Evolutionary conservation across 2,329 filamentous ascomycete genomes (phyloP).

Genomic region (Rosellinia necatrix): DNA sequence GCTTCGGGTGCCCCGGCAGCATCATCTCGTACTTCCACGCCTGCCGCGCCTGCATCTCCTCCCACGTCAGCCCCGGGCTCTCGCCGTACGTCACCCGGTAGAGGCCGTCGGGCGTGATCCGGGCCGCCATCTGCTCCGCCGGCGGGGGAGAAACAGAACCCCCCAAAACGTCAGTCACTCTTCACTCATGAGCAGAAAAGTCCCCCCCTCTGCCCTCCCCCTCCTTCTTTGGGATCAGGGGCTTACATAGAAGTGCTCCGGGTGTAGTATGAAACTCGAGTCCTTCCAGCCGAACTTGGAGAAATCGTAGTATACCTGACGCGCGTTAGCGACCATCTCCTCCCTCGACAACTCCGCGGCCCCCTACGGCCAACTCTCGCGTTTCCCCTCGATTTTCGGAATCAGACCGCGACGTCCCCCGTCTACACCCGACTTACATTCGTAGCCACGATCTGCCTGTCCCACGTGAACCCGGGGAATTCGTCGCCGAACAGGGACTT

Average conservation of each 20-base stretch:
- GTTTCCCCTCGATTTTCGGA: neutral
- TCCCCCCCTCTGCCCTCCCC: too few species aligned
- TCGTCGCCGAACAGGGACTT: conserved; percentile 57
- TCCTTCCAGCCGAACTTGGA: conserved; percentile 57
- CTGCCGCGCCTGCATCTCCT: conserved; percentile 58
- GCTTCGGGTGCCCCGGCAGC: conserved; percentile 63
- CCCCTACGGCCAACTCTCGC: neutral
- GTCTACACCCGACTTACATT: conserved; percentile 57
- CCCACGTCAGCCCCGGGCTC: conserved; percentile 53
- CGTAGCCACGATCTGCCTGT: conserved; percentile 64
- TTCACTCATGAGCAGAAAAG: neutral
- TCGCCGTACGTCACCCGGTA: conserved; percentile 70
- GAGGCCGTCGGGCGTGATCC: conserved; percentile 61
- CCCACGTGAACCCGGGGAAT: conserved; percentile 64
- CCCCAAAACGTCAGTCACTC: too few species aligned
- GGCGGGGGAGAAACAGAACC: too few species aligned
- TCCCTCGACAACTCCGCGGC: neutral
- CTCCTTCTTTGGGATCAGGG: neutral
- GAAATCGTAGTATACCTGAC: conserved; percentile 65
- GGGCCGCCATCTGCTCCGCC: conserved; percentile 60
- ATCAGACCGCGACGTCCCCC: too few species aligned
- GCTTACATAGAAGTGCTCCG: conserved; percentile 58
- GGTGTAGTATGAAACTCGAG: conserved; percentile 65
- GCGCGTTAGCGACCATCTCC: conserved; percentile 17
- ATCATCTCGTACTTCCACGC: conserved; percentile 61